These are phyloP conservation scores for Podospora sp. DNA, from an alignment of 495 filamentous ascomycete genomes.

Conservation along the genomic window DNA sequence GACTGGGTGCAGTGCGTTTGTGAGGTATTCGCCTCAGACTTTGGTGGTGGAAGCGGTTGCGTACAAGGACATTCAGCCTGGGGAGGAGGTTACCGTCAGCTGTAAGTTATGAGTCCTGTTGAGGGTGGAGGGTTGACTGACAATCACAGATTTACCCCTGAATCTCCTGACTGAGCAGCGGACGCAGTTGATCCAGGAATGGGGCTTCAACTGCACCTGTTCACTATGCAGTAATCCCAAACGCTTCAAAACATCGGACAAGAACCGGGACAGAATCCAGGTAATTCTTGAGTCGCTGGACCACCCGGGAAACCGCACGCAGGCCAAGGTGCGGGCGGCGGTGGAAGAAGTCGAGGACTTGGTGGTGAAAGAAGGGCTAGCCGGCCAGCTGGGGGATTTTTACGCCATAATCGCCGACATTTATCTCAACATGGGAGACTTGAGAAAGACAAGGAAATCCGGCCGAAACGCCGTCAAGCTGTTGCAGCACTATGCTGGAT, in stretches of 20 bases:
- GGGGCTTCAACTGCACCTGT: constrained; percentile 40
- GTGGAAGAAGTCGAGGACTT: constrained; percentile 28
- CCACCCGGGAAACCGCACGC: constrained; percentile 21
- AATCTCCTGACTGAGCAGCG: constrained; percentile 32
- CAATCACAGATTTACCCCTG: constrained; percentile 26
- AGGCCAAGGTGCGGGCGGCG: constrained; percentile 17
- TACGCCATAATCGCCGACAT: constrained; percentile 29
- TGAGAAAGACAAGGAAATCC: constrained; percentile 21
- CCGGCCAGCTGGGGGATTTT: constrained; percentile 34
- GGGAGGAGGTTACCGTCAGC: constrained; percentile 36
- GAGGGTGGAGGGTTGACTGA: neutral
- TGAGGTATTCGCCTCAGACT: constrained; percentile 33
- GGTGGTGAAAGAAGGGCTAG: constrained; percentile 28
- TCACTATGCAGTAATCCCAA: constrained; percentile 26
- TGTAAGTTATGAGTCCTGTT: constrained; percentile 24
- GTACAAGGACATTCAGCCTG: constrained; percentile 31
- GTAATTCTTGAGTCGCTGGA: constrained; percentile 32
- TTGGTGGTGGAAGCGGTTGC: constrained; percentile 35
- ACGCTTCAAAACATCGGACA: constrained; percentile 25
- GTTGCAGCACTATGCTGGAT: constrained; percentile 31
- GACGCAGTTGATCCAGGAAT: constrained; percentile 28
- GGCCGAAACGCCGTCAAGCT: constrained; percentile 23
- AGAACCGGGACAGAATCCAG: constrained; percentile 29
- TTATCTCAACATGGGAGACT: constrained; percentile 29
- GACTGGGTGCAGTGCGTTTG: constrained; percentile 5